Base-by-base conservation (phyloP, 2,329 filamentous ascomycete genomes). In the Hawksworthiomyces lignivorus region DNA sequence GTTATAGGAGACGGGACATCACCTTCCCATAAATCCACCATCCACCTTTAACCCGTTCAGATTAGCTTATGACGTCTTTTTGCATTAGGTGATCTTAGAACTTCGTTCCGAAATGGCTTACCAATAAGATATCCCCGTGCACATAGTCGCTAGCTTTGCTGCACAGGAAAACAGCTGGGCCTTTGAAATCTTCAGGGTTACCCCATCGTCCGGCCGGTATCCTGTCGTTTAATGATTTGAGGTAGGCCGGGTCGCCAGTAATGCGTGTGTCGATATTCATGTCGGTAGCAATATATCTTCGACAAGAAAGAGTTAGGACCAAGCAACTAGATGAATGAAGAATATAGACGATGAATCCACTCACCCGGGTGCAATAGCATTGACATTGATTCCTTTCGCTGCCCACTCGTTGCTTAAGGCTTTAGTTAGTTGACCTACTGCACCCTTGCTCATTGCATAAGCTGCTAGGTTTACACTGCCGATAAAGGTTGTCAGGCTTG, bases 281-380 rank as follows among this genome's bases (percentile, higher is more conserved):
- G 18, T 42, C 39, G 8, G 39, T 42, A 10, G 31, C 31, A 9
- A 42, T 29, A 19, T 42, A 42, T 11, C 39, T 26, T 8, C n/a
- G n/a, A n/a, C n/a, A n/a, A n/a, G n/a, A n/a, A n/a, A n/a, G n/a
- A n/a, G n/a, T n/a, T n/a, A n/a, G n/a, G n/a, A n/a, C n/a, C n/a
- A n/a, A n/a, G n/a, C n/a, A n/a, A n/a, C n/a, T n/a, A n/a, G n/a
- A n/a, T n/a, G n/a, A n/a, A n/a, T n/a, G 12, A 26, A 26, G 24
- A 26, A 26, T 80, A 54, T 84, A 83, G 54, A 82, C 59, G 44
- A 84, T 84, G 50, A 73, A 72, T 49, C 63, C 69, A 44, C 78
- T 56, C 84, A 84, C 0, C 80, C 80, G 1, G 80, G 80, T 11
- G 80, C 80, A 57, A 84, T 81, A 2, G 76, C 78, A 59, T 84